phyloP scores from a whole-genome alignment of 176 grass and related monocot genomes.

The Alopecurus myosuroides region DNA sequence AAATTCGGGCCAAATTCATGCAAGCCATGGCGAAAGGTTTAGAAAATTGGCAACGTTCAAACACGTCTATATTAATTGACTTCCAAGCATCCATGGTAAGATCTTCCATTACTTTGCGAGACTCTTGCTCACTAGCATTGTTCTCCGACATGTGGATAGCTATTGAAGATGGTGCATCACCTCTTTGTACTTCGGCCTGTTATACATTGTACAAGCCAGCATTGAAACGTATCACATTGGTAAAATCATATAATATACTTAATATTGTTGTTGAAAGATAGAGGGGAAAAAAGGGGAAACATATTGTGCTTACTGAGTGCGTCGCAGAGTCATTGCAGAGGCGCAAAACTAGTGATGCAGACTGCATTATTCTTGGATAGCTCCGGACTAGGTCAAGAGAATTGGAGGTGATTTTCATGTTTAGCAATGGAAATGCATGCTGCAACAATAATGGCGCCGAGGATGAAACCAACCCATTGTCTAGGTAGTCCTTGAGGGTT shows the following conservation, averaged over 20 bases:
- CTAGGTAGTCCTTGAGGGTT: conserved; percentile 15
- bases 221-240: neutral
- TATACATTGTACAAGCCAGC: neutral
- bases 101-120: conserved; percentile 23
- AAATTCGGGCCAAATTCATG: conserved; percentile 42
- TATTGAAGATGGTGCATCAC: conserved; percentile 42
- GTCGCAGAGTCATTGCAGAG: conserved; percentile 48
- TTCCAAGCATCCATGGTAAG: conserved; percentile 27
- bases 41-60: neutral
- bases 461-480: conserved; percentile 30
- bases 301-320: conserved; percentile 9
- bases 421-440: conserved; percentile 15
- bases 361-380: conserved; percentile 23
- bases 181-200: conserved; percentile 39
- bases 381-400: neutral
- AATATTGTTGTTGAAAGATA: too few relatives aligned
- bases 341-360: conserved; percentile 21
- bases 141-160: conserved; percentile 30
- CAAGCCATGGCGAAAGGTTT: neutral
- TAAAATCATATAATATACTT: neutral
- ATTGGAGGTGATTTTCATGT: neutral
- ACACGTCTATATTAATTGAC: conserved; percentile 28
- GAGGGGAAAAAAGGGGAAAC: too few relatives aligned
- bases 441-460: conserved; percentile 12
- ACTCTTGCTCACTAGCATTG: conserved; percentile 11